A percentile compares a stretch with the other conserved stretches of the same genome.
phyloP scores from a whole-genome alignment of 2,329 filamentous ascomycete species.

The Alternaria arbusti region DNA sequence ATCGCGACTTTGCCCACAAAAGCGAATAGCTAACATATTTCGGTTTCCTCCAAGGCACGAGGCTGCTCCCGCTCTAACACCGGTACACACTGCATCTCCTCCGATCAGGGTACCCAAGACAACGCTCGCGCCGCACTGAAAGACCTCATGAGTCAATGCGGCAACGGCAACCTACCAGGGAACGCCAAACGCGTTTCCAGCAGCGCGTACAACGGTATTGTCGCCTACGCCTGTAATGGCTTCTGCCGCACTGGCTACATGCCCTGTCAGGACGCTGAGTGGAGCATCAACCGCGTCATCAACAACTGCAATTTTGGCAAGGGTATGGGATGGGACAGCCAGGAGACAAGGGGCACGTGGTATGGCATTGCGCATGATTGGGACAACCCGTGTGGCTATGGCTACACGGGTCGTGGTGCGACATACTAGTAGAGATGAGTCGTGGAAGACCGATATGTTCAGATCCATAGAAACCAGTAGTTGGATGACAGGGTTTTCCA shows the following conservation, averaged over 20 bases:
- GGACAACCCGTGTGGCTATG: not conserved
- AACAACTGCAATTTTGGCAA: not conserved
- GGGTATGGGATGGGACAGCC: not conserved
- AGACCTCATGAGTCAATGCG: not conserved
- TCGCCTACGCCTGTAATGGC: not conserved
- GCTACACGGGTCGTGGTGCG: not conserved
- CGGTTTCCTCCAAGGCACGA: not conserved
- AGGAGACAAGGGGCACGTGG: not conserved
- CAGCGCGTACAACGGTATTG: not conserved
- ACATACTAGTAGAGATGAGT: not conserved
- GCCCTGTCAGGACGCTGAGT: not conserved
- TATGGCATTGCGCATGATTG: not conserved
- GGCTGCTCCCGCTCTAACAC: not conserved
- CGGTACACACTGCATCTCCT: not conserved
- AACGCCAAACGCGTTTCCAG: not conserved
- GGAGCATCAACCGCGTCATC: not conserved
- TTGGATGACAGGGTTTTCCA: not conserved
- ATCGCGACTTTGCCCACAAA: fast-evolving
- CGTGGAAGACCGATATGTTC: not conserved
- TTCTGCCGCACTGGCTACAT: not conserved
- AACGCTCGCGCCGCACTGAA: not conserved
- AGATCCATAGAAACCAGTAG: not conserved
- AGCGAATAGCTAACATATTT: not conserved
- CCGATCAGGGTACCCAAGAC: not conserved
- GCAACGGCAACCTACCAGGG: not conserved